phyloP scores from a whole-genome alignment of 75 land plant genomes.

The Selaginella moellendorffii region DNA sequence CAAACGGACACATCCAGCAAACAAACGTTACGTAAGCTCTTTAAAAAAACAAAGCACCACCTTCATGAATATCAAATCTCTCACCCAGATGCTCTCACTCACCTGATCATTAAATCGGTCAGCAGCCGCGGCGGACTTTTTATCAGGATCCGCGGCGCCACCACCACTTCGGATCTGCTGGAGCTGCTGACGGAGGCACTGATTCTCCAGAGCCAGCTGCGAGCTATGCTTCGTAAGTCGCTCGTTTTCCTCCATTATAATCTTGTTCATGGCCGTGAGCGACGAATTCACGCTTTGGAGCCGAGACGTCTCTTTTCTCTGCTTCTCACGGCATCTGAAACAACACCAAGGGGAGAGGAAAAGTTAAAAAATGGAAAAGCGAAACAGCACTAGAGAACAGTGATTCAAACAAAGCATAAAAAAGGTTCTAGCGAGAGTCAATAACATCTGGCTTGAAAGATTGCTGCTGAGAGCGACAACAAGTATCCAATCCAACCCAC shows the following conservation, averaged over 20 bases:
- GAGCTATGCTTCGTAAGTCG: slow-evolving; percentile 55
- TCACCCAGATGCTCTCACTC: too few species aligned
- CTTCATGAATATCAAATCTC: too few species aligned
- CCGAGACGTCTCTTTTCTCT: slow-evolving; percentile 54
- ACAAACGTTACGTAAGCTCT: not conserved
- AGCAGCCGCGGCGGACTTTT: slow-evolving; percentile 10
- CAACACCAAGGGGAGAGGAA: too few species aligned
- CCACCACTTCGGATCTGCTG: slow-evolving; percentile 15
- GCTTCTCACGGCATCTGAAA: slow-evolving; percentile 62
- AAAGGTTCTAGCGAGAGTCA: too few species aligned
- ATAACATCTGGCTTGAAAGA: too few species aligned
- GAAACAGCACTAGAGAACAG: too few species aligned
- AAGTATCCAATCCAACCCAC: not conserved
- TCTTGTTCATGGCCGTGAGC: slow-evolving; percentile 63
- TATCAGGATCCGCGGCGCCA: not conserved
- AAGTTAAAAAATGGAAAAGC: too few species aligned
- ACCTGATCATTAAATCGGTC: slow-evolving; percentile 3
- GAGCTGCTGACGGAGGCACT: slow-evolving; percentile 52
- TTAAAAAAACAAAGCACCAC: not conserved
- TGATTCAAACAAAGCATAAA: too few species aligned
- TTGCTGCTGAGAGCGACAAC: too few species aligned
- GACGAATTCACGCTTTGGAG: slow-evolving; percentile 61
- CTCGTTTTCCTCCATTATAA: slow-evolving; percentile 75
- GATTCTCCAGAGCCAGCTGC: slow-evolving; percentile 56
- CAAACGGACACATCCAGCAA: not conserved